Percentiles rank a stretch among this genome's conserved stretches.
phyloP scores from a whole-genome alignment of 2,329 filamentous ascomycete species.

The Xylaria digitata region DNA sequence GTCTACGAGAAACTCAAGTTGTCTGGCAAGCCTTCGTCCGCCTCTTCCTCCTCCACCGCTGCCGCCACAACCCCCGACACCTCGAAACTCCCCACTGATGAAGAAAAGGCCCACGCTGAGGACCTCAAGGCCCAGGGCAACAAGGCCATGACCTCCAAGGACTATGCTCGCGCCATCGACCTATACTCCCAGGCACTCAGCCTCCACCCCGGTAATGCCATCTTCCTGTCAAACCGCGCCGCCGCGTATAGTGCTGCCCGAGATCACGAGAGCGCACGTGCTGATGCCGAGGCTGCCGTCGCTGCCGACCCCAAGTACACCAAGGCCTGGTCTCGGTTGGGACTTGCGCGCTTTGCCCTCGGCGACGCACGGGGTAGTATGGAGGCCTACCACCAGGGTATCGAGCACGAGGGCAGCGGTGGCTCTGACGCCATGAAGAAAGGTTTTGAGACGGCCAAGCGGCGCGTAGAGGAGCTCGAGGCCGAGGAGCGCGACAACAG shows the following conservation, averaged over 20 bases:
- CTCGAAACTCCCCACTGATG: slow-evolving; percentile 58
- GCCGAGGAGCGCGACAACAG: slow-evolving; percentile 61
- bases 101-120: slow-evolving; percentile 83
- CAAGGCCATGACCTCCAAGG: slow-evolving; percentile 92
- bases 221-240: slow-evolving; percentile 97
- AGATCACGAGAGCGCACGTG: slow-evolving; percentile 84
- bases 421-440: slow-evolving; percentile 98
- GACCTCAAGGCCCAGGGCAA: slow-evolving; percentile 91
- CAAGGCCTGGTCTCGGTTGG: slow-evolving; percentile 95
- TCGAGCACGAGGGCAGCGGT: slow-evolving; percentile 92
- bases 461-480: slow-evolving; percentile 83
- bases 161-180: slow-evolving; percentile 84
- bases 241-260: slow-evolving; percentile 88
- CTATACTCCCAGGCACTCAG: slow-evolving; percentile 88
- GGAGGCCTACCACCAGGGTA: slow-evolving; percentile 93
- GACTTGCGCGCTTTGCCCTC: slow-evolving; percentile 89
- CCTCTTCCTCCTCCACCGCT: slow-evolving; percentile 56
- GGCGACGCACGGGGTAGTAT: slow-evolving; percentile 91
- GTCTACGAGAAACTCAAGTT: slow-evolving; percentile 96
- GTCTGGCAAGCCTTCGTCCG: slow-evolving; percentile 50
- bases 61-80: slow-evolving; percentile 51
- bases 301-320: slow-evolving; percentile 91
- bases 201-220: slow-evolving; percentile 85
- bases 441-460: slow-evolving; percentile 93
- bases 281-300: slow-evolving; percentile 92